phyloP scores from a whole-genome alignment of 306 rosid species.

The Benincasa hispida region DNA sequence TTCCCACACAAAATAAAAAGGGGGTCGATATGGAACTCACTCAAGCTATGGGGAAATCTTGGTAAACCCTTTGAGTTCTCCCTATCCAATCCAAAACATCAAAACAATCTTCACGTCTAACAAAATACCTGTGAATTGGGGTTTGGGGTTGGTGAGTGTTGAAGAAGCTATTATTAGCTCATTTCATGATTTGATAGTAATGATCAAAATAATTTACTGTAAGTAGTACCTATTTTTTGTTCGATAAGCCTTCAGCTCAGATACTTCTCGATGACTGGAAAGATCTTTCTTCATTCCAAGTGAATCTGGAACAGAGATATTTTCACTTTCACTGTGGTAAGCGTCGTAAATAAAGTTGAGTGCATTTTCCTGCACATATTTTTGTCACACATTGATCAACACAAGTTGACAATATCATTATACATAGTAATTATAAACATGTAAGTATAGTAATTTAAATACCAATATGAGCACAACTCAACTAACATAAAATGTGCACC shows the following conservation, averaged over 20 bases:
- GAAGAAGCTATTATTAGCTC: neutral
- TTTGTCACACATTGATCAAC: slow-evolving; percentile 13
- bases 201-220: neutral
- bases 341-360: slow-evolving; percentile 49
- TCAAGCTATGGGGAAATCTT: slow-evolving; percentile 8
- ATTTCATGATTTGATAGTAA: neutral
- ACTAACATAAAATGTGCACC: too few species aligned
- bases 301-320: slow-evolving; percentile 40
- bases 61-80: slow-evolving; percentile 30
- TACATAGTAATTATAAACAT: neutral
- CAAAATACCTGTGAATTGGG: slow-evolving; percentile 41
- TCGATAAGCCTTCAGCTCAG: slow-evolving; percentile 45
- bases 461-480: too few species aligned
- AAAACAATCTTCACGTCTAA: slow-evolving; percentile 55
- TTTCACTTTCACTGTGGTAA: slow-evolving; percentile 38
- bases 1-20: neutral
- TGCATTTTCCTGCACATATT: slow-evolving; percentile 47
- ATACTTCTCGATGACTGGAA: slow-evolving; percentile 32
- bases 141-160: neutral
- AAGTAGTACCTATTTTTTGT: slow-evolving; percentile 47
- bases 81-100: slow-evolving; percentile 64
- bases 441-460: neutral
- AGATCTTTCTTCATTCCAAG: slow-evolving; percentile 48
- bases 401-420: neutral
- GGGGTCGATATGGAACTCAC: neutral